These are phyloP conservation scores for Pisolithus thermaeus DNA, from an alignment of 1,284 basidiomycete genomes.

Conservation along the genomic window DNA sequence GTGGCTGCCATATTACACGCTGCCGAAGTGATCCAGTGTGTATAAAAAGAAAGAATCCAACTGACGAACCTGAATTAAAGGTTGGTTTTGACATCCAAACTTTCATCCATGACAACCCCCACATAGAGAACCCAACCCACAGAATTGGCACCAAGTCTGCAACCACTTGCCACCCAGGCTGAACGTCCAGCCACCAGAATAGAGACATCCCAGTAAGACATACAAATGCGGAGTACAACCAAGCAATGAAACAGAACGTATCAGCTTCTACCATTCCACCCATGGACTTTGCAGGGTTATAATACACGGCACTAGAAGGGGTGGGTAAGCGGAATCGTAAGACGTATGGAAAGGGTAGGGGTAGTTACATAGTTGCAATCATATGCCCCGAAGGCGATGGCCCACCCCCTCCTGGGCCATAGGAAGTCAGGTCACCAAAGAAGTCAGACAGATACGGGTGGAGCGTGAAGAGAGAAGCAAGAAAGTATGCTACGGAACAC, in stretches of 20 bases:
- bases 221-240: conserved; percentile 70
- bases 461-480: conserved; percentile 92
- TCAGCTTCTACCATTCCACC: conserved; percentile 92
- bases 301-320: conserved; percentile 62
- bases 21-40: conserved; percentile 20
- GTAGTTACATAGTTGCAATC: conserved; percentile 79
- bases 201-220: conserved; percentile 71
- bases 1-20: conserved; percentile 91
- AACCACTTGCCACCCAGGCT: conserved; percentile 63
- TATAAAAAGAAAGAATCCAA: background rate
- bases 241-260: conserved; percentile 67
- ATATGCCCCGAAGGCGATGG: conserved; percentile 81
- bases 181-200: conserved; percentile 72
- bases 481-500: conserved; percentile 86
- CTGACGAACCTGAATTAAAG: conserved; percentile 77
- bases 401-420: conserved; percentile 35
- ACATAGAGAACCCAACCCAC: conserved; percentile 84
- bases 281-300: conserved; percentile 79
- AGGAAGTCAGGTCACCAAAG: conserved; percentile 56
- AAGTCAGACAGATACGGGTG: conserved; percentile 62
- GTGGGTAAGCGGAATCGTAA: conserved; percentile 4
- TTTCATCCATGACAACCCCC: conserved; percentile 80
- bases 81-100: conserved; percentile 86
- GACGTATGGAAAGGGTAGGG: background rate
- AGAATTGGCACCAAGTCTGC: conserved; percentile 64